These are phyloP conservation scores for Ciborinia camelliae DNA, from an alignment of 2,329 filamentous ascomycete species.

Conservation along the genomic window DNA sequence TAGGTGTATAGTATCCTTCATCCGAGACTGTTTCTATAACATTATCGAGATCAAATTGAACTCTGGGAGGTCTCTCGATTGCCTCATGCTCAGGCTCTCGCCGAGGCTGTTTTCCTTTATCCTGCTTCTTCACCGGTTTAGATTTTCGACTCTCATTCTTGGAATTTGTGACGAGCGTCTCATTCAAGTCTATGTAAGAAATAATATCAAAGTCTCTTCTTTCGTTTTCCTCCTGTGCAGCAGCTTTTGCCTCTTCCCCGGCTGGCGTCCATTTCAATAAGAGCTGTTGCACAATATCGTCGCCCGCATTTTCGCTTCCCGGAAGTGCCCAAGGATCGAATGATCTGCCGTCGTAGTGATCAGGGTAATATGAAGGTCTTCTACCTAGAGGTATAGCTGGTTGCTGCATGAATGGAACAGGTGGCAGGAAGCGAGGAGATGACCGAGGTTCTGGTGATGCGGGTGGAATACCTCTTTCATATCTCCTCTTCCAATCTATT, in stretches of 20 bases:
- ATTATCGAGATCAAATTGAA: neutral
- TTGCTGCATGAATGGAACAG: neutral
- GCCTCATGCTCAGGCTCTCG: neutral
- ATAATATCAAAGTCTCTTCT: too few relatives aligned
- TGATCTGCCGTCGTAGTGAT: neutral
- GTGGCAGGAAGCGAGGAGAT: neutral
- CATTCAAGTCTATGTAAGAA: neutral
- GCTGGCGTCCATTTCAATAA: slow-evolving; percentile 14
- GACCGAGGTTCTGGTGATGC: neutral
- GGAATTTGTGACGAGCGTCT: neutral
- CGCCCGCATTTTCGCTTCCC: neutral
- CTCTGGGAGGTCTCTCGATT: neutral
- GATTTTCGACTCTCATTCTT: too few relatives aligned
- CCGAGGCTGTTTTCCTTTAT: neutral
- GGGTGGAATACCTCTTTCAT: neutral
- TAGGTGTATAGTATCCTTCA: neutral
- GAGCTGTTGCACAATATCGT: slow-evolving; percentile 1
- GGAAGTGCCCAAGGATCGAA: neutral
- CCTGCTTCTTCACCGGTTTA: neutral
- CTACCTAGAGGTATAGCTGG: neutral
- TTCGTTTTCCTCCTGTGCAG: neutral
- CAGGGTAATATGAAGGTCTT: neutral
- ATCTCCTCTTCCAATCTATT: neutral
- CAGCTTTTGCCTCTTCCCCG: neutral
- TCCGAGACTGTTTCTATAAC: neutral